These are phyloP conservation scores for Cerioporus squamosus DNA, from an alignment of 1,284 basidiomycete species.

Conservation along the genomic window DNA sequence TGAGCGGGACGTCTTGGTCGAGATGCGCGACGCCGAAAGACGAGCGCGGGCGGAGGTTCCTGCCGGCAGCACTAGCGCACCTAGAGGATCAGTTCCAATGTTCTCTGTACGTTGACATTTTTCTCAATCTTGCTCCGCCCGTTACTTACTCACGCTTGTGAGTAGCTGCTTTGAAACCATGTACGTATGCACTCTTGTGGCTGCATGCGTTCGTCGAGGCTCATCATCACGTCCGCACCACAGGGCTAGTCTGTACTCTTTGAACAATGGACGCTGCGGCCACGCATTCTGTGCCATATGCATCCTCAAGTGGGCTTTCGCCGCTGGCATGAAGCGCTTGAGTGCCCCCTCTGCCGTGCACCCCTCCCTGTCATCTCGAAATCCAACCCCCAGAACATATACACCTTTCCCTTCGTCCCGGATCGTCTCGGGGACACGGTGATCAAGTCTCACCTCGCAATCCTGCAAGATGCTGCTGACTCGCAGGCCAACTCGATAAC, in stretches of 20 bases:
- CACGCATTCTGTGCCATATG: slow-evolving; percentile 61
- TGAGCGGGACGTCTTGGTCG: no score
- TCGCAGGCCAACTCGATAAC: not conserved
- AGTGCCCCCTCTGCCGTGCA: slow-evolving; percentile 73
- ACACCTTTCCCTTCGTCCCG: slow-evolving; percentile 64
- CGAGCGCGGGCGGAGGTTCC: no score
- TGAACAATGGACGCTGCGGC: slow-evolving; percentile 60
- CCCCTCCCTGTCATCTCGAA: slow-evolving; percentile 50
- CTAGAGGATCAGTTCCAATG: no score
- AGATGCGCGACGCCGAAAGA: no score
- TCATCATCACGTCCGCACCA: no score
- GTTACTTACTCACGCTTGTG: no score
- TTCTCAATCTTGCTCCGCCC: no score
- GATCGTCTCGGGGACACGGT: slow-evolving; percentile 57
- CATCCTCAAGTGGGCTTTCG: slow-evolving; percentile 70
- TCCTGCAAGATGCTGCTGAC: slow-evolving; percentile 33
- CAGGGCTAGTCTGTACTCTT: slow-evolving; percentile 60
- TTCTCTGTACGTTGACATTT: no score
- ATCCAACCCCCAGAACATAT: slow-evolving; percentile 43
- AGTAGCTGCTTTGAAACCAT: no score
- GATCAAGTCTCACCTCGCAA: slow-evolving; percentile 51
- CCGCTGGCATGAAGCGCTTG: slow-evolving; percentile 65
- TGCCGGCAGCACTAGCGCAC: no score
- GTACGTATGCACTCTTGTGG: no score
- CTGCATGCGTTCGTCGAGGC: no score